Evolutionary conservation across 1,284 basidiomycete species (phyloP), one percentile per base, ranked within the genome.

Genomic region (Apiotrichum brassicae): DNA sequence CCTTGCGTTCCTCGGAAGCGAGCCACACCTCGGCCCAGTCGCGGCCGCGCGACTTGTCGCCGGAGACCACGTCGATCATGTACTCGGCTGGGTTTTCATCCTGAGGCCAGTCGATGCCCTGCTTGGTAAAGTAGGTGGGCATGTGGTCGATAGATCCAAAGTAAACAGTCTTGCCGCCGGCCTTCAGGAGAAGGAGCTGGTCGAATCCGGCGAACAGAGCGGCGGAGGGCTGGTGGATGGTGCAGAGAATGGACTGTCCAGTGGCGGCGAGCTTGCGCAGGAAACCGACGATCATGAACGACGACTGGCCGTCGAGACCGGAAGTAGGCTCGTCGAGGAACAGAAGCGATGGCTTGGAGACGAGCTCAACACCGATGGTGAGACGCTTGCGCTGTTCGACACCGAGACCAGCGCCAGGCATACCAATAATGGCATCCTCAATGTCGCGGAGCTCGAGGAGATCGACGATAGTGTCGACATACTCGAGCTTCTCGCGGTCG

Each of bases 21-120:
- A 78, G 66, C 84, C 85, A 86, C 13, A 85, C 70, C 46, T 84
- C 78, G 38, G 81, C 80, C 86, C 86, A 88, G 57, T 87, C 84
- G 8, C 7, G 1, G 25, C 79, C 60, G 30, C 54, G 59, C 11
- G 61, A 58, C 23, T 61, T 38, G n/a, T 61, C 60, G 16, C 67
- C 64, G 5, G 67, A 65, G 1, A 68, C 64, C 22, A 66, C 54
- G 44, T 64, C 70, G 42, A 73, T 70, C 65, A 72, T 71, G 47
- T 59, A 59, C 49, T 75, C 74, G 52, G 74, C 70, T 5, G 78
- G 78, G 65, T 81, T 81, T 54, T 72, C 75, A 18, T 76, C 73
- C 5, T 61, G 59, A 14, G 57, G 59, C n/a, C 63, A 57, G 12
- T 63, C 57, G 16, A 75, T 73, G 11, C 43, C 43, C n/a, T 25